Evolutionary conservation across 345 rosid genomes (phyloP).

Genomic region (Syzygium aqueum): DNA sequence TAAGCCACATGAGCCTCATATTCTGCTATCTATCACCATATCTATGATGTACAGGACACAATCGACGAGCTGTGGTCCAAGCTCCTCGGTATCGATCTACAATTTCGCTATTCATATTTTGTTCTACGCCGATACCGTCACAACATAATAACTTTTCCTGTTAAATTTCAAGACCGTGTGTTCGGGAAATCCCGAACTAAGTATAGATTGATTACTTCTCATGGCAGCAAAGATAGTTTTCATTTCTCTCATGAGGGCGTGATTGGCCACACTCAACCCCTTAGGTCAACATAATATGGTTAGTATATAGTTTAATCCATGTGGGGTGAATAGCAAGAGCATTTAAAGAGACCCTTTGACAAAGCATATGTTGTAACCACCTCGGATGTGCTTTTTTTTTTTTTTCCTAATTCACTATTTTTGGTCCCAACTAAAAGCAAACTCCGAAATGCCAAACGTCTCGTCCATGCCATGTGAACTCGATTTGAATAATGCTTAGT

Average conservation of each 20-base stretch:
- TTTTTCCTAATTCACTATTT: not conserved
- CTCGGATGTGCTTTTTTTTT: not conserved
- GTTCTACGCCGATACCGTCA: not conserved
- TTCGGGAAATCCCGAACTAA: not conserved
- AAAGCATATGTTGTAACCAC: not conserved
- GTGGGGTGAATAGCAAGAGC: not conserved
- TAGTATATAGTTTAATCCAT: not conserved
- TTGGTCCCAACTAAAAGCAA: not conserved
- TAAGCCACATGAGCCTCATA: fast-evolving
- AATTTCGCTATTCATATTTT: not conserved
- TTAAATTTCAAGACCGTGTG: not conserved
- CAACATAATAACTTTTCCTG: not conserved
- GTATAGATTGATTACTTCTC: not conserved
- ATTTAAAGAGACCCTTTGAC: not conserved
- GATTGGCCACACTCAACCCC: not conserved
- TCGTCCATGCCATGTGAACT: not conserved
- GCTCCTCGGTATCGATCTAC: not conserved
- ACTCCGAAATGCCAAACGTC: not conserved
- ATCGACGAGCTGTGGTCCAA: not conserved
- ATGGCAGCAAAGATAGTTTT: not conserved
- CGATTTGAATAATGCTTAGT: not conserved
- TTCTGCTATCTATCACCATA: not conserved
- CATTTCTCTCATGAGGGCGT: not conserved
- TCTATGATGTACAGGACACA: not conserved
- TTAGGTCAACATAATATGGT: not conserved